phyloP scores from a whole-genome alignment of 1,284 basidiomycete species.

The Cutaneotrichosporon sp. region DNA sequence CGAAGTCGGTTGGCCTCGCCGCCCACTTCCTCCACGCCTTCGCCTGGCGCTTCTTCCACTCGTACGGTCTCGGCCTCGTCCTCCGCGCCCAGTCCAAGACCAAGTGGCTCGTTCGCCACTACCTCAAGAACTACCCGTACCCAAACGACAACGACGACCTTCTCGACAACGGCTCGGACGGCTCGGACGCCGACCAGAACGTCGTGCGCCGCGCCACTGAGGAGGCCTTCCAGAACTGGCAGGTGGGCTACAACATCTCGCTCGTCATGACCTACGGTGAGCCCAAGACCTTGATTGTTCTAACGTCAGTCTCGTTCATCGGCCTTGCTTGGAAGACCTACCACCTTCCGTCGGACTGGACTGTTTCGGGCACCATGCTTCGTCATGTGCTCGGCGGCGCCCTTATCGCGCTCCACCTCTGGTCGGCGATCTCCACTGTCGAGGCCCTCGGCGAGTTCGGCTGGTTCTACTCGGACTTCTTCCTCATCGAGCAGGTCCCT shows the following conservation, averaged over 20 bases:
- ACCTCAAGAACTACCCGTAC: constrained; percentile 88
- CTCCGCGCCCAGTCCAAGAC: constrained; percentile 79
- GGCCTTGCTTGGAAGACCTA: constrained; percentile 87
- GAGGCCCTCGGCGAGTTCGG: constrained; percentile 92
- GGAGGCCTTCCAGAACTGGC: constrained; percentile 96
- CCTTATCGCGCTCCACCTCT: constrained; percentile 82
- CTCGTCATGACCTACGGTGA: constrained; percentile 85
- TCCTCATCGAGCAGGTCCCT: constrained; percentile 86
- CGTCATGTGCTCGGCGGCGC: constrained; percentile 83
- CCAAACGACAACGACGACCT: constrained; percentile 64
- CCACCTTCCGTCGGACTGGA: constrained; percentile 76
- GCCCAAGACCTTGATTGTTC: too few relatives aligned
- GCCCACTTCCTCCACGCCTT: constrained; percentile 82
- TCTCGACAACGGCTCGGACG: constrained; percentile 72
- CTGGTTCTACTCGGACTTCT: constrained; percentile 98
- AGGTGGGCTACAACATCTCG: constrained; percentile 86
- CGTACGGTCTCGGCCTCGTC: constrained; percentile 80
- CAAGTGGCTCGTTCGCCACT: constrained; percentile 92
- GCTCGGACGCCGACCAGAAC: constrained; percentile 34
- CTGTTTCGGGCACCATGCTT: constrained; percentile 82
- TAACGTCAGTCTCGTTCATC: constrained; percentile 75
- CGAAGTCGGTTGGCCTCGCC: constrained; percentile 56
- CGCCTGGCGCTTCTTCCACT: constrained; percentile 84
- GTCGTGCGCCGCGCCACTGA: constrained; percentile 69
- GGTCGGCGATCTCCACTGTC: constrained; percentile 87